These are phyloP conservation scores for Paramecium primaurelia DNA, from an alignment of 73 alveolate genomes.

Conservation along the genomic window DNA sequence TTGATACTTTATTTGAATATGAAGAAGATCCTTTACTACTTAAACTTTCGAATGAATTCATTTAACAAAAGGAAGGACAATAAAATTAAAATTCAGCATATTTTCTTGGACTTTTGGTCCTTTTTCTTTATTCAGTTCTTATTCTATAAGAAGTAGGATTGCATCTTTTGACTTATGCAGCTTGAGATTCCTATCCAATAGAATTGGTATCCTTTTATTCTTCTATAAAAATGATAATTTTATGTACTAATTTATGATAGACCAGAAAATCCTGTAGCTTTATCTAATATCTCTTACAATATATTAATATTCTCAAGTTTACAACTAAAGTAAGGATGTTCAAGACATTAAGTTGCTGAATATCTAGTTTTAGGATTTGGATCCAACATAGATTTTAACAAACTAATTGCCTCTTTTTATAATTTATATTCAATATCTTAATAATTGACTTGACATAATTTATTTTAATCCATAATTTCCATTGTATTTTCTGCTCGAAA, in stretches of 20 bases:
- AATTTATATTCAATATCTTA: background rate
- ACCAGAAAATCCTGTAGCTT: constrained; percentile 24
- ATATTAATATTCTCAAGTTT: constrained; percentile 9
- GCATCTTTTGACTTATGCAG: constrained; percentile 12
- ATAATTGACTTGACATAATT: background rate
- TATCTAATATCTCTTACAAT: background rate
- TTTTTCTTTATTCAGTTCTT: background rate
- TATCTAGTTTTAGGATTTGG: background rate
- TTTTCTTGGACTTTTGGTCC: constrained; percentile 24
- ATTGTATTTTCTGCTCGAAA: background rate
- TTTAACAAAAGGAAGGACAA: constrained; percentile 13
- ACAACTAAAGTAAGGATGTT: background rate
- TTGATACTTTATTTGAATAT: background rate
- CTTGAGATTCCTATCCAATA: background rate
- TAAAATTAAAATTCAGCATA: constrained; percentile 17
- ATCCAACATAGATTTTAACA: background rate
- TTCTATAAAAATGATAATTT: background rate
- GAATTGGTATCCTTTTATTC: background rate
- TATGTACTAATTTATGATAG: background rate
- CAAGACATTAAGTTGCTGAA: background rate
- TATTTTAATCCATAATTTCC: background rate
- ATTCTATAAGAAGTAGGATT: constrained; percentile 10
- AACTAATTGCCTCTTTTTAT: background rate
- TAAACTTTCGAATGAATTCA: background rate
- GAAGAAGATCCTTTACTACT: background rate